phyloP scores from a whole-genome alignment of 176 grass and related monocot species.

The Elymus sibiricus region DNA sequence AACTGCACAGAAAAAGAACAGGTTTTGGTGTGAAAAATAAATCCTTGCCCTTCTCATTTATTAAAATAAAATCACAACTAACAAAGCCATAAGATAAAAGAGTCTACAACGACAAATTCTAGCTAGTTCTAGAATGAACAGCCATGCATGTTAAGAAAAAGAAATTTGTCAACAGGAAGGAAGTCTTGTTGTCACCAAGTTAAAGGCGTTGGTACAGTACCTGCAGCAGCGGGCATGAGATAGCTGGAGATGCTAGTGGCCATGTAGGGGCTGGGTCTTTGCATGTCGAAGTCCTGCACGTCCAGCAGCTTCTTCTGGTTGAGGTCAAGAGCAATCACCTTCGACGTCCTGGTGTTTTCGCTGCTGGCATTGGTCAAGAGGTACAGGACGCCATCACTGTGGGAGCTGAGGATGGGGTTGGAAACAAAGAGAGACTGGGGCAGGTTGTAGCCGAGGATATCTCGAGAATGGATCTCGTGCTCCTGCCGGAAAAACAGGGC shows the following conservation, averaged over 20 bases:
- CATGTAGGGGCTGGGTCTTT: neutral
- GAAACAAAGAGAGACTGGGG: neutral
- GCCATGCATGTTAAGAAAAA: neutral
- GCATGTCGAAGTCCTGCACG: neutral
- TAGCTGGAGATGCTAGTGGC: neutral
- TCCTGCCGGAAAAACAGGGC: neutral
- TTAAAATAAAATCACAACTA: neutral
- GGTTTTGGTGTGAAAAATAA: neutral
- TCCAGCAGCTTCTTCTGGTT: neutral
- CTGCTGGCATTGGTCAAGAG: neutral
- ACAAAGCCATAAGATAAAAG: neutral
- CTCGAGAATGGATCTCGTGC: neutral
- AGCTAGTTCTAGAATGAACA: neutral
- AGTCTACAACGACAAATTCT: neutral
- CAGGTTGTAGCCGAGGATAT: neutral
- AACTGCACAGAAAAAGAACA: neutral
- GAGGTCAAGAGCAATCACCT: neutral
- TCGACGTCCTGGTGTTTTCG: neutral
- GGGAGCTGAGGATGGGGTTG: neutral
- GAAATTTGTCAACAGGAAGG: too few species aligned
- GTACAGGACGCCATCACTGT: neutral
- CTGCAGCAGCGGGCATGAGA: neutral
- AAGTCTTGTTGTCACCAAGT: neutral
- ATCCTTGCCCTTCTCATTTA: neutral
- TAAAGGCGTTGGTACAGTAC: neutral